Evolutionary conservation across 352 stramenopile species (phyloP).

Genomic region (Phytophthora pistaciae): DNA sequence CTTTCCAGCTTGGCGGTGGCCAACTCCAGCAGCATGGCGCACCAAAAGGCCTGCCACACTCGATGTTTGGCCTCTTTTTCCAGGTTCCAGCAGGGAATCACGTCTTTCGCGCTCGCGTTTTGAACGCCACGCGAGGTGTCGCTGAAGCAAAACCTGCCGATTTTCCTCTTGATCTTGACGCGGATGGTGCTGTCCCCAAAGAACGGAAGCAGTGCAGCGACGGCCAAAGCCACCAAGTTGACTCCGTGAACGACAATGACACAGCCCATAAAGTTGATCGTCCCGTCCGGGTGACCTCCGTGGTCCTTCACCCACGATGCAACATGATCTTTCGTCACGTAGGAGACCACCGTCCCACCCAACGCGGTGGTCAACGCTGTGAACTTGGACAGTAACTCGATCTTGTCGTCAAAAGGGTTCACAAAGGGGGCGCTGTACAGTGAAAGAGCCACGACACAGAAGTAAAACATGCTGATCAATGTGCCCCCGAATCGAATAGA

Average conservation of each 20-base stretch:
- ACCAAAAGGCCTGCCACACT: neutral
- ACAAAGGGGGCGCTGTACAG: neutral
- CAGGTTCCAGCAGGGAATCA: neutral
- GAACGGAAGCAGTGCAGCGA: neutral
- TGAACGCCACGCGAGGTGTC: neutral
- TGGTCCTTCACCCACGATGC: too few relatives aligned
- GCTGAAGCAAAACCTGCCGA: neutral
- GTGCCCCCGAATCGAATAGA: neutral
- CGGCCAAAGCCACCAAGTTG: too few relatives aligned
- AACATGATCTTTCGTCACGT: too few relatives aligned
- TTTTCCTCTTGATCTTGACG: neutral
- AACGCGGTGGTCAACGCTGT: neutral
- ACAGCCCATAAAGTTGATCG: too few relatives aligned
- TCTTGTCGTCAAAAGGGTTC: neutral
- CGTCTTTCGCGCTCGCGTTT: neutral
- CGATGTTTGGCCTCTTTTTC: conserved; percentile 1
- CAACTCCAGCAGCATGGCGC: neutral
- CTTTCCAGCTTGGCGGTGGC: neutral
- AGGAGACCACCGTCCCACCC: neutral
- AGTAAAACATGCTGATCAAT: neutral
- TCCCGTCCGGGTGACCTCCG: too few relatives aligned
- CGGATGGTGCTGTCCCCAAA: neutral
- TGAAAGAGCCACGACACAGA: neutral
- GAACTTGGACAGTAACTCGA: neutral
- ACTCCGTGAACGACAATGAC: too few relatives aligned